Conservation (phyloP, 257 asterid genomes). For the Gentiana straminea region DNA sequence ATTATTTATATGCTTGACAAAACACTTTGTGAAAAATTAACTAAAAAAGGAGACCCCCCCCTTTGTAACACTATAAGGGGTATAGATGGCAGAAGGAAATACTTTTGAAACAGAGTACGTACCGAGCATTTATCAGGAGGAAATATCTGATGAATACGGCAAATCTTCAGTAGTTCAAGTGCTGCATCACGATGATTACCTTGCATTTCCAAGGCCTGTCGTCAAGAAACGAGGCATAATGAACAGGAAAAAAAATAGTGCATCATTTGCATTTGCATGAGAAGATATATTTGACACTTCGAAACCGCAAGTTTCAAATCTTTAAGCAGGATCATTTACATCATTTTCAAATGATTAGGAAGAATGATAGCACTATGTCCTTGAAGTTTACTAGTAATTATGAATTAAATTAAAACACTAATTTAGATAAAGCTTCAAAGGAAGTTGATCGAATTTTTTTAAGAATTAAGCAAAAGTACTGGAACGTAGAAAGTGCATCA, state of each 20-base stretch:
- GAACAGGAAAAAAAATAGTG: background rate
- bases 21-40: no score
- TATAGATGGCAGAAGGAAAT: no score
- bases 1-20: no score
- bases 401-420: no score
- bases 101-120: conserved; percentile 3
- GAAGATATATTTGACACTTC: background rate
- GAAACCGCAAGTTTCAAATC: conserved; percentile 5
- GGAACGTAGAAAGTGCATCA: no score
- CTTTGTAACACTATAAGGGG: conserved; percentile 3
- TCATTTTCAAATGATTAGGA: background rate
- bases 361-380: background rate
- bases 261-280: background rate
- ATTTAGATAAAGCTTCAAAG: no score
- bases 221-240: conserved; percentile 9
- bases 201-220: conserved; percentile 90
- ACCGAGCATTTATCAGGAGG: conserved; percentile 86
- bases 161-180: conserved; percentile 55
- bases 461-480: no score
- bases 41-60: background rate
- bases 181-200: conserved; percentile 62
- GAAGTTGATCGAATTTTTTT: no score
- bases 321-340: conserved; percentile 1
- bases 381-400: no score
- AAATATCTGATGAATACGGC: conserved; percentile 68